Conservation (phyloP, 2,329 filamentous ascomycete species). For the Colletotrichum aenigma region DNA sequence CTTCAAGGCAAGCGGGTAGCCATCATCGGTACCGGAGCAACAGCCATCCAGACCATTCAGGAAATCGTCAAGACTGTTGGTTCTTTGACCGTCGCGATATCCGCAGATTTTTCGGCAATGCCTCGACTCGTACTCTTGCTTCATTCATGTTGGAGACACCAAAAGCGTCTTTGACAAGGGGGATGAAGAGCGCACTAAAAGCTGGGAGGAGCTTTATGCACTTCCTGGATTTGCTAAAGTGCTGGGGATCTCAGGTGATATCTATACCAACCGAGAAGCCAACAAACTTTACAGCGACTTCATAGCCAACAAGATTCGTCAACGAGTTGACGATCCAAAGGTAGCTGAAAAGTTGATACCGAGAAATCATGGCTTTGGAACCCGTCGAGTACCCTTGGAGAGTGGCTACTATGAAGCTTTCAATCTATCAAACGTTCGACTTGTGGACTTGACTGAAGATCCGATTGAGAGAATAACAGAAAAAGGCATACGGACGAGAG, state of each 20-base stretch:
- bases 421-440: slow-evolving; percentile 47
- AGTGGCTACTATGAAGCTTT: slow-evolving; percentile 54
- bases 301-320: slow-evolving; percentile 37
- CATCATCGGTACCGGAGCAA: slow-evolving; percentile 55
- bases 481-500: slow-evolving; percentile 36
- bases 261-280: slow-evolving; percentile 28
- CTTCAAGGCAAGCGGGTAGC: slow-evolving; percentile 51
- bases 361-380: slow-evolving; percentile 26
- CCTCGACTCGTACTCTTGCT: slow-evolving; percentile 27
- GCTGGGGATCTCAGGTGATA: slow-evolving; percentile 26
- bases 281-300: slow-evolving; percentile 32
- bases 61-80: slow-evolving; percentile 49
- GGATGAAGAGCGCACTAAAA: slow-evolving; percentile 28
- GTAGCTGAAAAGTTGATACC: slow-evolving; percentile 38
- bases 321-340: slow-evolving; percentile 35
- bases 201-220: slow-evolving; percentile 34
- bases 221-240: slow-evolving; percentile 41
- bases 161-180: slow-evolving; percentile 27
- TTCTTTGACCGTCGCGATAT: slow-evolving; percentile 47
- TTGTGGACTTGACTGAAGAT: slow-evolving; percentile 48
- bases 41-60: slow-evolving; percentile 49
- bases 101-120: slow-evolving; percentile 17
- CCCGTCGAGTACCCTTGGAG: slow-evolving; percentile 45
- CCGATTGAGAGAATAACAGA: slow-evolving; percentile 41
- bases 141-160: slow-evolving; percentile 32